These are phyloP conservation scores for Priceomyces medius DNA, from an alignment of 805 yeast species.

Conservation along the genomic window DNA sequence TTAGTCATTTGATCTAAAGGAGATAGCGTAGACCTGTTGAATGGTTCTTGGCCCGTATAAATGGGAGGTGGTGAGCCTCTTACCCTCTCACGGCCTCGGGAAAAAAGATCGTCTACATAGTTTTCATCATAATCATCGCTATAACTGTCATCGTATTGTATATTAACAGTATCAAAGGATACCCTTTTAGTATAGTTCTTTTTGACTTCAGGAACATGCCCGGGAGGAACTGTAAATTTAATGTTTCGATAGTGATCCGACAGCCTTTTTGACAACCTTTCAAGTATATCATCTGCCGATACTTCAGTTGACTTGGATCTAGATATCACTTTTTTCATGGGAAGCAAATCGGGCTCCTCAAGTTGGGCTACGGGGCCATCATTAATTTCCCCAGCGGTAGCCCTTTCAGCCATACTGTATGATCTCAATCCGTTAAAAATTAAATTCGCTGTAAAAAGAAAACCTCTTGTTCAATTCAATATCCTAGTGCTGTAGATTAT, in stretches of 20 bases:
- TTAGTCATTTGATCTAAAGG: conserved; percentile 1
- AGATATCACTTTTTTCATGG: background rate
- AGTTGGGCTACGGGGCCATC: background rate
- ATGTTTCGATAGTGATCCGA: conserved; percentile 23
- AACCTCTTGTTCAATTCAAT: no score
- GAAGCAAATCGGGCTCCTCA: background rate
- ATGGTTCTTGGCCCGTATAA: conserved; percentile 8
- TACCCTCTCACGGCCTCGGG: conserved; percentile 14
- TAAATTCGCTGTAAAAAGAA: no score
- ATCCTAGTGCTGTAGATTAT: no score
- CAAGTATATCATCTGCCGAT: conserved; percentile 15
- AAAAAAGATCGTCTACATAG: conserved; percentile 14
- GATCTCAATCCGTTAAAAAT: background rate
- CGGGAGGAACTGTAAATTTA: conserved; percentile 15
- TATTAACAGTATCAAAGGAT: conserved; percentile 54
- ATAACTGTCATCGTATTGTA: conserved; percentile 27
- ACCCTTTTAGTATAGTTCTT: conserved; percentile 35
- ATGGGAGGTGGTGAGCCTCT: conserved; percentile 13
- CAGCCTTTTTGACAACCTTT: conserved; percentile 15
- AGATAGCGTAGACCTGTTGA: background rate
- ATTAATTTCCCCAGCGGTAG: background rate
- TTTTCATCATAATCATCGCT: conserved; percentile 16
- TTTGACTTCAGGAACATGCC: conserved; percentile 8
- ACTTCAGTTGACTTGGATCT: background rate
- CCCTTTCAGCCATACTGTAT: background rate